Base-by-base conservation (phyloP, 2,329 filamentous ascomycete species). In the Cryphonectria radicalis region DNA sequence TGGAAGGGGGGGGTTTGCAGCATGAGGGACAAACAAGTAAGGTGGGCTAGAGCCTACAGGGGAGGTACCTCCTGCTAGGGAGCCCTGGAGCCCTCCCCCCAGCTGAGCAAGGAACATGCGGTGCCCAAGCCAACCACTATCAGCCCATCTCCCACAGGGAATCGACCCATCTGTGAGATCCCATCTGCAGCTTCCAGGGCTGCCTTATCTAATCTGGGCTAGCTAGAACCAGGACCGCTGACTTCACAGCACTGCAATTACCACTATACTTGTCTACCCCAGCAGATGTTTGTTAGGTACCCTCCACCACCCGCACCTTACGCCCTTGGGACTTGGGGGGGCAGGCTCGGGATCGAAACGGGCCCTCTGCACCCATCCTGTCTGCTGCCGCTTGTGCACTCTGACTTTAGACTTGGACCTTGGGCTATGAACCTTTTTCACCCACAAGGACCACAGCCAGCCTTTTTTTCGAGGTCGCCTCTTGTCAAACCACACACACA, bases 181-280 rank as follows among this genome's bases (percentile, higher is more conserved):
- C 13, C 22, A 32, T 25, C 62, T 64, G 62, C 62, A 43, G 25
- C 40, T 28, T 46, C 42, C 42, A n/a, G 25, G 62, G 19, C 10
- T 17, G 28, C 43, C 63, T 66, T 66, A 66, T 66, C 63, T 66
- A 66, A 60, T 67, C 66, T 37, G 50, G 50, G 28, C 42, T 60
- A 68, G 55, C 66, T 59, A 35, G n/a, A 68, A 62, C 62, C 62
- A 64, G 62, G 19, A 13, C 35, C 28, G 19, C 59, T 62, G 53
- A 55, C 55, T 57, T 57, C 25, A 57, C 55, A 57, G n/a, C 28
- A 32, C 55, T 55, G 50, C 50, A 7, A 7, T 55, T 55, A 55
- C 25, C 55, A 32, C 55, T 32, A 25, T 32, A 25, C 37, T 32
- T 32, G 32, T 32, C 32, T 32, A 4, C 25, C 25, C 28, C n/a